A percentile compares a stretch with the other conserved stretches of the same genome.
phyloP scores from a whole-genome alignment of 2,329 filamentous ascomycete genomes.

The Epichloe bromicola region DNA sequence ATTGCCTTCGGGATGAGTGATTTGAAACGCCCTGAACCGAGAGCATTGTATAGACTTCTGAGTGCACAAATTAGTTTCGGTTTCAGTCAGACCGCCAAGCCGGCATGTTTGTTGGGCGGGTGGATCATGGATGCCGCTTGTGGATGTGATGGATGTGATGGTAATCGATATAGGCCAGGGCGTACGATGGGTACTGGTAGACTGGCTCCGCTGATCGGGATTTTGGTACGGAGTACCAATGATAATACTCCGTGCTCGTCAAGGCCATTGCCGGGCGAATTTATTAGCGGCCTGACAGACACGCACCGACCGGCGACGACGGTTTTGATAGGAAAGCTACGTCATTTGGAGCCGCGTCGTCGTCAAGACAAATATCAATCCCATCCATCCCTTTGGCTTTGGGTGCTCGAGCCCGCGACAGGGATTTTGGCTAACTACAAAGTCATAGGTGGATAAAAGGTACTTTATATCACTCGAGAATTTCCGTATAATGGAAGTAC shows the following conservation, averaged over 20 bases:
- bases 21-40: neutral
- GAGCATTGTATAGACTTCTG: neutral
- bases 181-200: neutral
- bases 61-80: neutral
- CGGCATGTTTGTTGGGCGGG: neutral
- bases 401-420: no score
- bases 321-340: no score
- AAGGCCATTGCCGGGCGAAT: no score
- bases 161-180: slow-evolving; percentile 1
- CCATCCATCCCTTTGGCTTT: no score
- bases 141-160: neutral
- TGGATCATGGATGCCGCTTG: slow-evolving; percentile 1
- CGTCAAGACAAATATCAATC: no score
- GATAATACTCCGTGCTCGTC: neutral
- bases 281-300: neutral
- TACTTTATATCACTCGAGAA: no score
- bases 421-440: no score
- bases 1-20: neutral
- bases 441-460: no score
- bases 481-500: no score
- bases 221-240: neutral
- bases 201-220: slow-evolving; percentile 3
- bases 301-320: no score
- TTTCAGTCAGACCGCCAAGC: neutral
- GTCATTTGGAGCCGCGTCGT: no score